Evolutionary conservation across 2,329 filamentous ascomycete species (phyloP), one percentile per base, ranked within the genome.

Genomic region (Tolypocladium nubicola): DNA sequence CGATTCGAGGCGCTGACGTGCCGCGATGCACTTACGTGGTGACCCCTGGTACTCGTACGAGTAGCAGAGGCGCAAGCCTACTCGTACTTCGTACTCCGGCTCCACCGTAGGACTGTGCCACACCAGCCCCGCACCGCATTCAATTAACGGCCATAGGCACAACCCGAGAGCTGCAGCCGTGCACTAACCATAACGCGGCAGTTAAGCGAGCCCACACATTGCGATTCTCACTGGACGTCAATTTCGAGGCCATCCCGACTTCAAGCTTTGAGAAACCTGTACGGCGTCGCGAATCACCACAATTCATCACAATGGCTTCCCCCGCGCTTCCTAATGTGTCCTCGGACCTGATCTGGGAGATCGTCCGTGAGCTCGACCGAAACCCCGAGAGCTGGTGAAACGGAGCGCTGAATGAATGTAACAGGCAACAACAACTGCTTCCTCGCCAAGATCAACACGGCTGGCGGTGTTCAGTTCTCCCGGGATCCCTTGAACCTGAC

Each of bases 311-410:
- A 76, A 83, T 84, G 79, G 74, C 76, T 66, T 72, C 73, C 70
- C 80, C 68, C 77, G 75, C 69, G 59, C 79, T 83, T 68, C 76
- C 85, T 70, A 90, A 91, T 81, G 82, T 96, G 73, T 95, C 91
- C 75, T 78, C 86, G 73, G 92, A 97, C 79, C 83, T 97, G 70
- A 80, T 96, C 82, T 97, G 93, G 93, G 88, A 93, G 84, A 80
- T 95, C 76, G 86, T 87, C 83, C 90, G 92, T 97, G 86, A 77
- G 91, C 91, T 85, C 16, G 35, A 58, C n/a, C 47, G 39, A 40
- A 19, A 43, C 10, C 19, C 45, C 26, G 57, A 40, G 26, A 50
- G 11, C 3, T 52, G 23, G 11, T 45, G 23, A 56, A 2, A 23
- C 16, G 39, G 10, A 33, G n/a, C 40, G 16, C 33, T 54, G 38